Evolutionary conservation across 1,284 basidiomycete species (phyloP).

Genomic region (Hortiboletus rubellus): DNA sequence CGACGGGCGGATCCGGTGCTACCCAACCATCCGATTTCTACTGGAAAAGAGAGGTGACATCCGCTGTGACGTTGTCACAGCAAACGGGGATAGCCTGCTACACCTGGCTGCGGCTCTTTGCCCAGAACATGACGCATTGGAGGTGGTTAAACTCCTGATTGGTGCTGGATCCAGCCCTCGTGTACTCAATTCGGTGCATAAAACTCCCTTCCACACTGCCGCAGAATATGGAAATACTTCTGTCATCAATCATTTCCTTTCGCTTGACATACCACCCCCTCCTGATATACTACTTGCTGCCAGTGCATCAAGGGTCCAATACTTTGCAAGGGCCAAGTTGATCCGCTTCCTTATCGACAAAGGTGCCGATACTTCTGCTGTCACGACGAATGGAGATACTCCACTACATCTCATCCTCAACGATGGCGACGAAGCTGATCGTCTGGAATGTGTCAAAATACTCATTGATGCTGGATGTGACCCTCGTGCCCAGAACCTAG

Average conservation of each 20-base stretch:
- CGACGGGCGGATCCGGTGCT: too few relatives aligned
- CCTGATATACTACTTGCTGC: background rate
- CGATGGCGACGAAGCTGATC: background rate
- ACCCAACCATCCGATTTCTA: background rate
- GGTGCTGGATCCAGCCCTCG: background rate
- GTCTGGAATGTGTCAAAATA: background rate
- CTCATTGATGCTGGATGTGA: conserved; percentile 1
- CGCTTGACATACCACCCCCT: background rate
- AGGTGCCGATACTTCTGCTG: background rate
- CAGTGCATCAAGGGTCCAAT: too few relatives aligned
- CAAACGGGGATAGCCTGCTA: background rate
- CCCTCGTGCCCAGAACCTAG: background rate
- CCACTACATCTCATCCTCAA: background rate
- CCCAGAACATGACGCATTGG: background rate
- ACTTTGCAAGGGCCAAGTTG: background rate
- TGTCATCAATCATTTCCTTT: background rate
- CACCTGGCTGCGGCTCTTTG: background rate
- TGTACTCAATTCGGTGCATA: background rate
- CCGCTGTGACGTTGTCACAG: background rate
- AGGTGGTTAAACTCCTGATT: background rate
- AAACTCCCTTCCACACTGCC: background rate
- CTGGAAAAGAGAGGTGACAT: background rate
- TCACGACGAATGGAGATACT: background rate
- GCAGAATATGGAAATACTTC: background rate
- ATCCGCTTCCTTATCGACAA: background rate